Evolutionary conservation across 441 rosid genomes (phyloP).

Genomic region (Pelargonium fulgidum): DNA sequence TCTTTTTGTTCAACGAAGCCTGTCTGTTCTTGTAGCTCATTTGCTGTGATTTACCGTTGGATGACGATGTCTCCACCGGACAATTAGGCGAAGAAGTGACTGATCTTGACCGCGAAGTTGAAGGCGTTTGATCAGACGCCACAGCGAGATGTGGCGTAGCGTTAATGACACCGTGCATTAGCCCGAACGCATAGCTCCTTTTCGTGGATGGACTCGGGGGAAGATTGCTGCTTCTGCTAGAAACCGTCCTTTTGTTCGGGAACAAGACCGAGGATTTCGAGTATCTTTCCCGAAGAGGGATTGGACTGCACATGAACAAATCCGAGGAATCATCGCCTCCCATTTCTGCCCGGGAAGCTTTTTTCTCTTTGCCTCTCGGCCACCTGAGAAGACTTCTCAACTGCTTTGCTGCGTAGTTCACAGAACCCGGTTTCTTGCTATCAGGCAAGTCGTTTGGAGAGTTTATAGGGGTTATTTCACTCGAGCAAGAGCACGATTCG

Average conservation of each 20-base stretch:
- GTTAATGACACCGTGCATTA: conserved; percentile 69
- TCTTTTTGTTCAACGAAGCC: conserved; percentile 34
- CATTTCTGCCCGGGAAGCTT: conserved; percentile 25
- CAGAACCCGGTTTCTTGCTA: conserved; percentile 33
- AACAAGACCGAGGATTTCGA: conserved; percentile 36
- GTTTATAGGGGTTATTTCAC: conserved; percentile 36
- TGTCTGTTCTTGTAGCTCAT: conserved; percentile 24
- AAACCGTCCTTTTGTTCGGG: conserved; percentile 32
- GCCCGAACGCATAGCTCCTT: conserved; percentile 51
- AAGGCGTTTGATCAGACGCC: conserved; percentile 32
- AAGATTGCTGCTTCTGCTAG: conserved; percentile 32
- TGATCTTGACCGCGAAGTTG: conserved; percentile 33
- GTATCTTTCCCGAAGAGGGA: conserved; percentile 67
- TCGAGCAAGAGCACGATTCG: conserved; percentile 44
- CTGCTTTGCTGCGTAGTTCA: conserved; percentile 41
- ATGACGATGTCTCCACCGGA: neutral
- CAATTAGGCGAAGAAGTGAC: conserved; percentile 33
- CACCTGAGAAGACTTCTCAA: conserved; percentile 64
- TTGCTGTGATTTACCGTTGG: conserved; percentile 18
- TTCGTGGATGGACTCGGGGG: conserved; percentile 70
- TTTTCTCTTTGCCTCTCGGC: conserved; percentile 46
- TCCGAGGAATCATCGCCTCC: conserved; percentile 27
- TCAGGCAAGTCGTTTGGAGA: conserved; percentile 20
- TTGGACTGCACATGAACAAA: conserved; percentile 24
- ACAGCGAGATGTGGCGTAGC: conserved; percentile 36